Evolutionary conservation across 2,329 filamentous ascomycete genomes (phyloP), one percentile per base, ranked within the genome.

Genomic region (Epichloe baconii): DNA sequence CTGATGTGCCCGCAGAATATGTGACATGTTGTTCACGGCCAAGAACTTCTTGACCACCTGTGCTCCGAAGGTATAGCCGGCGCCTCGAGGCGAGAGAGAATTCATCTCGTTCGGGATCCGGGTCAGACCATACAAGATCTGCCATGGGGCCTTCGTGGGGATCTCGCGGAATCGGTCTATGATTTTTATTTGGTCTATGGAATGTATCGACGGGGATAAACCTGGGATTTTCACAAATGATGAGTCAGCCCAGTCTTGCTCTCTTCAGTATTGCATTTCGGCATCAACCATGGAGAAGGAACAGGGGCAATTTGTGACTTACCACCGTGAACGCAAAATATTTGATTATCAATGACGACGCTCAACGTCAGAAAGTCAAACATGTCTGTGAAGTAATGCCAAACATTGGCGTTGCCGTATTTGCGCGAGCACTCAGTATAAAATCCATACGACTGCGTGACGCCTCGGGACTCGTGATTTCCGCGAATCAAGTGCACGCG

Each of bases 341-440:
- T 98, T 68, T 97, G 88, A 68, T 98, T 86, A 67, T 97, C 95
- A 66, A 98, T 98, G 56, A 98, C 91, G 54, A 97, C 94, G 61
- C 88, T 95, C 52, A 98, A 75, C 7, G 91, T 97, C 56, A 98
- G 76, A 68, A 95, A 98, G 71, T 98, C 93, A 70, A 98, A 98
- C 90, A 98, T 97, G 71, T 98, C 93, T 58, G 93, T 98, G 66
- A 98, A 98, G 68, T 97, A 93, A 69, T 98, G 93, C 93, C 93
- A 98, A 21, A 98, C 93, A 62, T 93, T 96, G 56, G 93, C 89
- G 64, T 95, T 97, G 66, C 93, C 93, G 69, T 98, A 98, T 71
- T 98, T 98, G 59, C 93, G 85, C 19, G 86, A 89, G 70, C 93
- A 98, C 66, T 98, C 93, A 21, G 93, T 97, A 67, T 98, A 98